Percentiles rank a stretch among this genome's conserved stretches.
Conservation (phyloP, 176 grass and related monocot species). For the Carex parvula region DNA sequence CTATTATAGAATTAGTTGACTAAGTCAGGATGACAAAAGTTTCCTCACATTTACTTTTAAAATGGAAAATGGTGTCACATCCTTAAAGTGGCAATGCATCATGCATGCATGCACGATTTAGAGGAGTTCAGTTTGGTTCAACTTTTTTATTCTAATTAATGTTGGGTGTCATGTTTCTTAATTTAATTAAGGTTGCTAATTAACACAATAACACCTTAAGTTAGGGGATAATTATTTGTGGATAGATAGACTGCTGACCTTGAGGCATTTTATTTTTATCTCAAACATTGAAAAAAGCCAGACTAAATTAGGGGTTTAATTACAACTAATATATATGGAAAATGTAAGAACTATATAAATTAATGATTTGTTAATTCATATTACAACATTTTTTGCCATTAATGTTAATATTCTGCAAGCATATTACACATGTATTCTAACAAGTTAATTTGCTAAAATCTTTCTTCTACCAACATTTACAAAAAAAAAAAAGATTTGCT, state of each 20-base stretch:
- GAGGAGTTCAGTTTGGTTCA: background rate
- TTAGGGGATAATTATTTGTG: background rate
- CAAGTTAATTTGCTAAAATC: background rate
- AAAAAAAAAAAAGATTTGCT: background rate
- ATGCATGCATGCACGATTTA: background rate
- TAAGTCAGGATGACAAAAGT: background rate
- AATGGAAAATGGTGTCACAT: background rate
- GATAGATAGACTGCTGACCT: background rate
- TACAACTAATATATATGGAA: background rate
- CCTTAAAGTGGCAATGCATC: background rate
- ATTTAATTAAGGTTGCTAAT: background rate
- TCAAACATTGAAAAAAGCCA: background rate
- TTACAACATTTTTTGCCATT: background rate
- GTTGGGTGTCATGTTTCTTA: background rate
- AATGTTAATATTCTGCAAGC: too few species aligned
- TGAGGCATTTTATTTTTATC: background rate
- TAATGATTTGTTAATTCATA: background rate
- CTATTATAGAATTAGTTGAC: background rate
- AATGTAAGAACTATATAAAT: background rate
- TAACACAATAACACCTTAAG: background rate
- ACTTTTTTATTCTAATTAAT: background rate
- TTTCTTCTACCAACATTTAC: too few species aligned
- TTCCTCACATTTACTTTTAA: background rate
- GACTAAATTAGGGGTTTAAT: background rate
- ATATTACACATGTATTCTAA: background rate